Conservation (phyloP, 202 grass and related monocot species). For the Digitaria exilis region DNA sequence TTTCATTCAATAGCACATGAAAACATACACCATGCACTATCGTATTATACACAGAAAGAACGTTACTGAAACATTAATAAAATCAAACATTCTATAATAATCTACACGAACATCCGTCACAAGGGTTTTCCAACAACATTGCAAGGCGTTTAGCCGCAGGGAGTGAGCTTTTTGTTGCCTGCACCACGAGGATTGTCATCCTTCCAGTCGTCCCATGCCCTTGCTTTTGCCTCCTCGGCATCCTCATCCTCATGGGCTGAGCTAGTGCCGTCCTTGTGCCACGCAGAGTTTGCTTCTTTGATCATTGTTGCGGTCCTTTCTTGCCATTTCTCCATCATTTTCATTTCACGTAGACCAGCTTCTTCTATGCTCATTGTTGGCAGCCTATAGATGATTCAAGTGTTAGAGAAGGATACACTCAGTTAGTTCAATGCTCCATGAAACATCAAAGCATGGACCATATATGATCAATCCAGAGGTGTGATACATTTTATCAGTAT, state of each 20-base stretch:
- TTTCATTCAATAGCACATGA: background rate
- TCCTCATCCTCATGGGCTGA: constrained; percentile 67
- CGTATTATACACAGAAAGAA: background rate
- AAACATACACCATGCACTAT: background rate
- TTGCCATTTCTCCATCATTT: constrained; percentile 94
- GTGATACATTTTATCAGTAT: too few relatives aligned
- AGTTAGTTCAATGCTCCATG: background rate
- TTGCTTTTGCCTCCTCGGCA: constrained; percentile 69
- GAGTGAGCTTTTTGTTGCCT: constrained; percentile 94
- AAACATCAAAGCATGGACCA: background rate
- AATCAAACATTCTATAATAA: background rate
- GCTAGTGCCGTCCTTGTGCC: constrained; percentile 63
- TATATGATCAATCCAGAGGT: background rate
- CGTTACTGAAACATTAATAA: background rate
- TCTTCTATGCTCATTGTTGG: constrained; percentile 97
- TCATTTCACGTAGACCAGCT: constrained; percentile 86
- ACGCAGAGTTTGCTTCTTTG: constrained; percentile 69
- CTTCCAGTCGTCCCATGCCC: constrained; percentile 90
- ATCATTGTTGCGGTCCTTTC: constrained; percentile 69
- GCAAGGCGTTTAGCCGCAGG: constrained; percentile 54
- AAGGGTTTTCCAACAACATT: background rate
- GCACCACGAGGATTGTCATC: constrained; percentile 90
- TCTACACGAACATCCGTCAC: constrained; percentile 17
- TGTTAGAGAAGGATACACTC: background rate
- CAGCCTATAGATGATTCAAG: constrained; percentile 40